phyloP scores from a whole-genome alignment of 306 rosid genomes.

The Prunus campanulata region DNA sequence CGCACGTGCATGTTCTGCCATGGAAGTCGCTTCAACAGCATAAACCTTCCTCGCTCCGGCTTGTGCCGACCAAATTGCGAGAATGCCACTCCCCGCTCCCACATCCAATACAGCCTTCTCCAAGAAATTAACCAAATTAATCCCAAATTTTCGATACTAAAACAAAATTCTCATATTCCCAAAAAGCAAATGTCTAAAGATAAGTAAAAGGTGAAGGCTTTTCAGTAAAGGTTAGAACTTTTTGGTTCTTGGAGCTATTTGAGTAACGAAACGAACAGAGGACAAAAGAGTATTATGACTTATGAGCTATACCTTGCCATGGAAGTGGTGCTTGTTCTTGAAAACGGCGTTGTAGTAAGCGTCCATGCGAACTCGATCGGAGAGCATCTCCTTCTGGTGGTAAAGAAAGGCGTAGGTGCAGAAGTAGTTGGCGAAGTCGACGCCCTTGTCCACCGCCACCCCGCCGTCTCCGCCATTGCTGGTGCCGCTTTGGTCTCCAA shows the following conservation, averaged over 20 bases:
- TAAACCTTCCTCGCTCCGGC: slow-evolving; percentile 98
- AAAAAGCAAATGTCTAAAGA: background rate
- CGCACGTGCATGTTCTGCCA: slow-evolving; percentile 88
- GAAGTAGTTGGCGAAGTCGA: slow-evolving; percentile 84
- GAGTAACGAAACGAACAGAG: background rate
- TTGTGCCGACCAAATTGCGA: slow-evolving; percentile 97
- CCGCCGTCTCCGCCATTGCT: slow-evolving; percentile 17
- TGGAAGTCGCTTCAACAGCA: slow-evolving; percentile 96
- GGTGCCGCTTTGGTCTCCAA: slow-evolving; percentile 27
- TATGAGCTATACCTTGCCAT: slow-evolving; percentile 59
- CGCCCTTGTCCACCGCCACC: slow-evolving; percentile 62
- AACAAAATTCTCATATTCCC: background rate
- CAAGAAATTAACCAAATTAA: slow-evolving; percentile 26
- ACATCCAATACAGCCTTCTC: slow-evolving; percentile 93
- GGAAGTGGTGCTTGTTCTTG: slow-evolving; percentile 75
- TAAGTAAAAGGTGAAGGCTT: background rate
- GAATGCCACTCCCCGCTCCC: slow-evolving; percentile 99
- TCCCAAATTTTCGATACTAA: slow-evolving; percentile 2
- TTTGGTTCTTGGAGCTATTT: background rate
- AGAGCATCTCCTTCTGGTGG: slow-evolving; percentile 99
- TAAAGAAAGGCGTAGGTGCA: slow-evolving; percentile 90
- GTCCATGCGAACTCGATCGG: slow-evolving; percentile 98
- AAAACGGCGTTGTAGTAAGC: slow-evolving; percentile 82
- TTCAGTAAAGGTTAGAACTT: background rate
- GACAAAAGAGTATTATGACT: background rate